Conservation (phyloP, 2,329 filamentous ascomycete species). For the Penicillium sp. region DNA sequence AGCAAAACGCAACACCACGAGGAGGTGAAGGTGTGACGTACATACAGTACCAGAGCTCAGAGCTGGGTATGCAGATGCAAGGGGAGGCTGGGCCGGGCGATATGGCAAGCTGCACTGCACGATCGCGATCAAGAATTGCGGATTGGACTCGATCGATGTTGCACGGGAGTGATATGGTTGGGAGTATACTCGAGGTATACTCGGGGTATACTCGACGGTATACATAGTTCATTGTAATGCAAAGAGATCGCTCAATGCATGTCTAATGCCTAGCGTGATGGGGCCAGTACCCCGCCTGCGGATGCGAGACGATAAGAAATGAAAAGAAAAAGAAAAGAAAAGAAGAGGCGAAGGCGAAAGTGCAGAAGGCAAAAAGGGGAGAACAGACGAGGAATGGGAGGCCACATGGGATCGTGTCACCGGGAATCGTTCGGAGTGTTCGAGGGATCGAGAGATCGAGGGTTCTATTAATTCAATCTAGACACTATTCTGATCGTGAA, state of each 20-base stretch:
- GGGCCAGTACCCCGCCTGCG: constrained; percentile 3
- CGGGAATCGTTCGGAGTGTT: too few species aligned
- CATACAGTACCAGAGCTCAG: constrained; percentile 5
- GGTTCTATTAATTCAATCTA: too few species aligned
- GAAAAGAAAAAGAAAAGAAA: neutral
- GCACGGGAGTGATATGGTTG: neutral
- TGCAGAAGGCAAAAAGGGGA: neutral
- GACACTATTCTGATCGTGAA: too few species aligned
- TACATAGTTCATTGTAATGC: too few species aligned
- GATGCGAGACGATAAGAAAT: neutral
- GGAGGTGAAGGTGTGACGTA: neutral
- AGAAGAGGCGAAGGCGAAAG: neutral
- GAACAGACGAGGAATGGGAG: neutral
- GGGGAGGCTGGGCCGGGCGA: constrained; percentile 22
- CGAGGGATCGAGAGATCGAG: too few species aligned
- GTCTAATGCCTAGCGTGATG: too few species aligned
- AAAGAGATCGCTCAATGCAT: too few species aligned
- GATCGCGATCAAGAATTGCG: constrained; percentile 21
- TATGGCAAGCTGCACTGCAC: constrained; percentile 21
- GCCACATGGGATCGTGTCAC: neutral
- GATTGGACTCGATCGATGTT: constrained; percentile 23
- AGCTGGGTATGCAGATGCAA: constrained; percentile 26
- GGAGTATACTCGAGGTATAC: too few species aligned
- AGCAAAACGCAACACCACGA: neutral
- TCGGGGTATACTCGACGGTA: too few species aligned